Evolutionary conservation across 2,329 filamentous ascomycete species (phyloP), one percentile per base, ranked within the genome.

Genomic region (Karstenula rhodostoma): DNA sequence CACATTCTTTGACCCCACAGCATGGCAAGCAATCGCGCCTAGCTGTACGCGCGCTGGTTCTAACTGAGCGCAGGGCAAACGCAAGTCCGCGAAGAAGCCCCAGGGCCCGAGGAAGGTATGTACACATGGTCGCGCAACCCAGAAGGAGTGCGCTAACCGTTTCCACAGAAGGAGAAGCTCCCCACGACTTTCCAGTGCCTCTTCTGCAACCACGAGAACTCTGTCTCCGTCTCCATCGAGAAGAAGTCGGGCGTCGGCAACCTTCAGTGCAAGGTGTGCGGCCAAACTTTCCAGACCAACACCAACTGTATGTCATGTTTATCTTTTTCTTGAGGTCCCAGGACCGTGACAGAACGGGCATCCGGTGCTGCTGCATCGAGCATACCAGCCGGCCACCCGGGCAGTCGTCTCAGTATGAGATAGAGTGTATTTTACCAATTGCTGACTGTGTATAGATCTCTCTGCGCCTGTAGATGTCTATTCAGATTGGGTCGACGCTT

Each of bases 401-500:
- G 12, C 13, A 22, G 10, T 23, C 7, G 19, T 23, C 42, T 23
- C 12, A 23, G 42, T 22, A 19, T 23, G 42, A 19, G 2, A 9
- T 10, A 22, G 17, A 9, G 12, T 25, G 27, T 5, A n/a, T 15
- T 8, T 29, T 27, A 12, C n/a, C 13, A 33, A n/a, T 35, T 50
- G 59, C 57, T 60, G 67, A 73, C 46, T 67, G 49, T 53, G 47
- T 48, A 22, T 63, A 96, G 93, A 96, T 78, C 88, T 98, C 27
- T 96, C 92, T 27, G 92, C 91, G 15, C 87, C 93, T 0, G 93
- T 99, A 49, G 95, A 99, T 76, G 94, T 99, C 8, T 99, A 99
- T 75, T 92, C 92, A 35, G 95, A 98, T 78, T 99, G 95, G 95
- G 92, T 99, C 65, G 95, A 99, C 80, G 95, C 95, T n/a, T 91